Percentiles rank a stretch among this genome's conserved stretches.
Conservation (phyloP, 2,329 filamentous ascomycete species). For the Samsoniella hepiali region DNA sequence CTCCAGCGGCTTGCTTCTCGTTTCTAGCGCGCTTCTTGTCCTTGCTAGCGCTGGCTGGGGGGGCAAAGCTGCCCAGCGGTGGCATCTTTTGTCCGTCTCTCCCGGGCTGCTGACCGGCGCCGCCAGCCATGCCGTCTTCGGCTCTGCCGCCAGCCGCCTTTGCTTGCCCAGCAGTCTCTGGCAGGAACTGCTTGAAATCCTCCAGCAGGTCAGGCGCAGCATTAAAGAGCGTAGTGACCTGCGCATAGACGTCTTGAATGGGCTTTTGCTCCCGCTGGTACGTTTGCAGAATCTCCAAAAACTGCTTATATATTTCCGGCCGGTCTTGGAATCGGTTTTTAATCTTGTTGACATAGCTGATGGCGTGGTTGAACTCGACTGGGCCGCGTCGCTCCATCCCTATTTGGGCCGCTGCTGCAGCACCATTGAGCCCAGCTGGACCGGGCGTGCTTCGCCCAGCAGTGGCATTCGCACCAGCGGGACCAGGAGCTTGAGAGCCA, state of each 20-base stretch:
- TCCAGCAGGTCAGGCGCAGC: slow-evolving; percentile 91
- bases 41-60: slow-evolving; percentile 74
- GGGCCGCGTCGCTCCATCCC: slow-evolving; percentile 82
- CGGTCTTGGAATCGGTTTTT: slow-evolving; percentile 98
- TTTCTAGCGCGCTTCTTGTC: slow-evolving; percentile 82
- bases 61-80: slow-evolving; percentile 91
- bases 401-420: slow-evolving; percentile 55
- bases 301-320: slow-evolving; percentile 98
- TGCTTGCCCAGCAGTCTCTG: slow-evolving; percentile 67
- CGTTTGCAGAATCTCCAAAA: slow-evolving; percentile 94
- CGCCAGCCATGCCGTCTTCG: slow-evolving; percentile 50
- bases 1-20: slow-evolving; percentile 51
- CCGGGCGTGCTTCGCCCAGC: slow-evolving; percentile 57
- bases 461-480: slow-evolving; percentile 51
- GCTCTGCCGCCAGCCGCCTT: slow-evolving; percentile 54
- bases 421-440: slow-evolving; percentile 60
- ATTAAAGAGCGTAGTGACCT: slow-evolving; percentile 92
- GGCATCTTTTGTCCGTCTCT: slow-evolving; percentile 76
- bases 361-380: slow-evolving; percentile 98
- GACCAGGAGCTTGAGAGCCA: slow-evolving; percentile 35
- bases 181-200: slow-evolving; percentile 97
- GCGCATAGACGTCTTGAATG: slow-evolving; percentile 96
- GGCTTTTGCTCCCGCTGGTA: slow-evolving; percentile 98
- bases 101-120: slow-evolving; percentile 44
- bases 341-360: slow-evolving; percentile 99